Base-by-base conservation (phyloP, 305 asterid genomes). In the Rubia peregrina region DNA sequence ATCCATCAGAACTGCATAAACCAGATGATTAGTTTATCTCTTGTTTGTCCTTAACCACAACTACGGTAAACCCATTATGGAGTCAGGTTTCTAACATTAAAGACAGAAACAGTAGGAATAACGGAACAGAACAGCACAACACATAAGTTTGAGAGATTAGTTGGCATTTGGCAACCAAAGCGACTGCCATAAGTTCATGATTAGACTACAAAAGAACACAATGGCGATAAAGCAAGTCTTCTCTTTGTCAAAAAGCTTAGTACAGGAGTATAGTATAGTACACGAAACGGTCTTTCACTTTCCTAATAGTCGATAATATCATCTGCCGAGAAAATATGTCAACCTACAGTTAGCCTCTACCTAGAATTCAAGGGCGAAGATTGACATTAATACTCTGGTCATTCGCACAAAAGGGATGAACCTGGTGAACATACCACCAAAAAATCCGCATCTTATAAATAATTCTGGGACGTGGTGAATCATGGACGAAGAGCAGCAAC, bases 401-500 rank as follows among this genome's bases (percentile, higher is more conserved):
- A 71, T 61, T 61, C 44, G 65, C 40, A 42, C 64, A 73, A 13
- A 14, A 63, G 26, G 74, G 71, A 24, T 48, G 53, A 48, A 13
- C 51, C 30, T 46, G 22, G 64, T 19, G 17, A 55, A 70, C 43
- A 68, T 21, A 68, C 56, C 51, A 21, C 62, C 63, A 64, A 60
- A 67, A 38, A 64, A 12, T 19, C 53, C 41, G 73, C 19, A 68
- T 41, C 19, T 33, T 33, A 38, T 12, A 30, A 1, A 36, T 38
- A 46, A 38, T 60, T 49, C 67, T 57, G 24, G 56, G 63, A 44
- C 57, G 19, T 60, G 46, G 48, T 26, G 65, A 26, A 76, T 92
- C 85, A 93, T 72, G 86, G 70, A 62, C 61, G 88, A 65, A 89
- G 92, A 60, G 81, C 85, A 55, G 85, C 89, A 68, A 87, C 75